phyloP scores from a whole-genome alignment of 139 green algal species.

The Chlorella sorokiniana region DNA sequence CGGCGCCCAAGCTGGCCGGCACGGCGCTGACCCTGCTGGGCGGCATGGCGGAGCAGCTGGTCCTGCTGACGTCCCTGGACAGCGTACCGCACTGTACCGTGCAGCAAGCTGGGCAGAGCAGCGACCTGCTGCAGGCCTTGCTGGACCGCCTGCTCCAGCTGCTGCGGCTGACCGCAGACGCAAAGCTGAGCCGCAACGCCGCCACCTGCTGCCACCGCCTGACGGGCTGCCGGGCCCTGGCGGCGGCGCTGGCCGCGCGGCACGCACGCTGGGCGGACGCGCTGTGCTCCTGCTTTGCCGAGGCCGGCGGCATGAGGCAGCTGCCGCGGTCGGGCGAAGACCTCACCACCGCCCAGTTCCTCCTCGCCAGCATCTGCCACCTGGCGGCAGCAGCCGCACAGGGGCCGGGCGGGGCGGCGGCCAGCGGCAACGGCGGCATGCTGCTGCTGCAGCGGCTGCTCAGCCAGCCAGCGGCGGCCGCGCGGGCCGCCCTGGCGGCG shows the following conservation, averaged over 20 bases:
- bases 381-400: background rate
- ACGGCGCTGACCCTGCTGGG: slow-evolving; percentile 69
- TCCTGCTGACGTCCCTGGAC: slow-evolving; percentile 5
- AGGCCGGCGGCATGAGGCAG: background rate
- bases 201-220: slow-evolving; percentile 60
- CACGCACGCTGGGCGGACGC: slow-evolving; percentile 14
- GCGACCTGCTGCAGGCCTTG: background rate
- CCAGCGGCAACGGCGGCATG: background rate
- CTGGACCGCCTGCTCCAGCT: slow-evolving; percentile 34
- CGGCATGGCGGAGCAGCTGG: slow-evolving; percentile 54
- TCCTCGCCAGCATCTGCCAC: slow-evolving; percentile 12
- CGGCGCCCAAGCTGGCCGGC: slow-evolving; percentile 62
- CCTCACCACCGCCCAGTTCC: background rate
- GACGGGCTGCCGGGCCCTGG: slow-evolving; percentile 32
- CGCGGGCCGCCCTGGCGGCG: background rate
- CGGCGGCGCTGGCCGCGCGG: slow-evolving; percentile 32
- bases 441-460: background rate
- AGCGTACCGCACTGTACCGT: background rate
- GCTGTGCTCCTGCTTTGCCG: slow-evolving; percentile 20
- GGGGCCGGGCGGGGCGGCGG: background rate
- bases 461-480: background rate
- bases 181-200: slow-evolving; percentile 63
- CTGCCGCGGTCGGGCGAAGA: background rate
- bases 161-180: slow-evolving; percentile 34
- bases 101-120: background rate